These are phyloP conservation scores for Colletotrichum tropicicola DNA, from an alignment of 2,329 filamentous ascomycete species.

Conservation along the genomic window DNA sequence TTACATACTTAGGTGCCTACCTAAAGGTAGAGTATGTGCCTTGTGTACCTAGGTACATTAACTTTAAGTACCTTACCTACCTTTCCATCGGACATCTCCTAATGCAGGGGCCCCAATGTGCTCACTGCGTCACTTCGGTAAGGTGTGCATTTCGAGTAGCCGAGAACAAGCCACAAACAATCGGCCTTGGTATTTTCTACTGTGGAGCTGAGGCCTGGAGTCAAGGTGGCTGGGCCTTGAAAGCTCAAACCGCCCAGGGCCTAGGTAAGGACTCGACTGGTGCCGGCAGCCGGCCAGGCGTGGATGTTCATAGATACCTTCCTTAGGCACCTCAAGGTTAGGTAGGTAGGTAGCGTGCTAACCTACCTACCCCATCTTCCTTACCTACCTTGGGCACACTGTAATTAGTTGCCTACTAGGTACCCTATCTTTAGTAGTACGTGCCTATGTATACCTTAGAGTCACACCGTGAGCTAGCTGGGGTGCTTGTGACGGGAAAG, in stretches of 20 bases:
- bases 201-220: not conserved
- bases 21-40: not conserved
- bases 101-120: not conserved
- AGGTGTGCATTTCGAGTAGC: too few relatives aligned
- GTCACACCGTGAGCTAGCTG: not conserved
- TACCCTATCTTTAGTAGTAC: too few relatives aligned
- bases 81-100: not conserved
- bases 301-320: too few relatives aligned
- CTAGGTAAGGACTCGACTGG: not conserved
- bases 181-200: too few relatives aligned
- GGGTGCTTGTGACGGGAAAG: not conserved
- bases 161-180: too few relatives aligned
- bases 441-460: too few relatives aligned
- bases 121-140: too few relatives aligned
- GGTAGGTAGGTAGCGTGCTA: too few relatives aligned
- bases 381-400: not conserved
- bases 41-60: not conserved
- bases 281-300: conserved; percentile 15
- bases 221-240: not conserved
- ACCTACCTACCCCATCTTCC: too few relatives aligned
- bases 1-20: not conserved
- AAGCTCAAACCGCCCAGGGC: not conserved
- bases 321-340: too few relatives aligned
- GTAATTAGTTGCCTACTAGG: too few relatives aligned
- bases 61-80: not conserved